Evolutionary conservation across 768 basidiomycete genomes (phyloP), one percentile per base, ranked within the genome.

Genomic region (Leccinum subgranulosum): DNA sequence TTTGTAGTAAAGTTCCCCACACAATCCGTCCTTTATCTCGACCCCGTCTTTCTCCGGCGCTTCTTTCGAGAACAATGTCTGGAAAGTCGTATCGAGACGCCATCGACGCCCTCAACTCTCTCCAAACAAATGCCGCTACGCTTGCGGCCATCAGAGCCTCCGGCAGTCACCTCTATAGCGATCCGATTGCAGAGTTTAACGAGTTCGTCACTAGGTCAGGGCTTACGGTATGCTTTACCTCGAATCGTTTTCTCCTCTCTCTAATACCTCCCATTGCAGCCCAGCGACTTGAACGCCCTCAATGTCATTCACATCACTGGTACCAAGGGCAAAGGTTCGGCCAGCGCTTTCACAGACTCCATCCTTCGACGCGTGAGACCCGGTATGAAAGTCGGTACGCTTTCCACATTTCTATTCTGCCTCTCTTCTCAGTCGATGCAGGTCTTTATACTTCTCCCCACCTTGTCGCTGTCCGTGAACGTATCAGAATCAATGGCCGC

Each of bases 301-400:
- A 96, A 98, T 72, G 93, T 96, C 56, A 84, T 98, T 49, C 96
- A 99, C 76, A 86, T 99, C 63, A 95, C 96, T 9, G 96, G 96
- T 4, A 98, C 97, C 4, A 99, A 99, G 75, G 96, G 96, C 33
- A 99, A 99, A 72, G 96, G 96, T 7, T 98, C 96, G 3, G 94
- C 97, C 1, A 92, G 91, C 62, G 96, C 97, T 8, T 98, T 98
- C 66, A 83, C 84, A 4, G 89, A 94, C 65, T 91, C 90, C 10
- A 86, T 98, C 53, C 77, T 98, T 51, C 83, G 92, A n/a, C 79
- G 82, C 58, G 74, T 81, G n/a, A 81, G 75, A 62, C 88, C 94
- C 7, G 74, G 79, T 2, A 91, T 87, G 79, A 94, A 86, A 77
- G 83, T 91, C 61, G 96, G 94, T 91, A 68, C 62, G 85, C 66